phyloP scores from a whole-genome alignment of 257 asterid genomes.

The Solanum acaule region DNA sequence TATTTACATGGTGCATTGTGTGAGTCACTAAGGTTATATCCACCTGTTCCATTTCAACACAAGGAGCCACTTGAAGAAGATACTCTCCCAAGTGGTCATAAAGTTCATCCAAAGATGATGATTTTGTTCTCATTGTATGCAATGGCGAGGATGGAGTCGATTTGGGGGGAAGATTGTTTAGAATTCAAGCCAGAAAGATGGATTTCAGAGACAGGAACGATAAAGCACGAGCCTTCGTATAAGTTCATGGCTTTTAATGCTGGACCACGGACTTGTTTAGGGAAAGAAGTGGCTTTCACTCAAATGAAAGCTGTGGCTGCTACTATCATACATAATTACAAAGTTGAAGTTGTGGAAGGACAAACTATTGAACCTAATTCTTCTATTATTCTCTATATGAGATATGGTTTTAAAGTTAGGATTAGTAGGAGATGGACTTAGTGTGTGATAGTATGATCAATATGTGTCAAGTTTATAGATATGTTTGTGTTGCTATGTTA shows the following conservation, averaged over 20 bases:
- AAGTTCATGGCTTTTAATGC: constrained; percentile 44
- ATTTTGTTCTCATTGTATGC: constrained; percentile 29
- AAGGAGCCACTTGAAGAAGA: constrained; percentile 28
- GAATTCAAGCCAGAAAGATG: constrained; percentile 50
- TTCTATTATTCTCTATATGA: constrained; percentile 61
- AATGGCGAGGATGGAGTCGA: constrained; percentile 33
- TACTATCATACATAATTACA: constrained; percentile 41
- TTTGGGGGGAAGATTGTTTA: constrained; percentile 36
- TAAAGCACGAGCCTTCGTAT: constrained; percentile 41
- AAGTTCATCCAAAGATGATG: constrained; percentile 20
- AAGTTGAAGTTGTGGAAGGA: constrained; percentile 36
- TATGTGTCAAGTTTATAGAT: not conserved
- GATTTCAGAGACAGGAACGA: constrained; percentile 27
- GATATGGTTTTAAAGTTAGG: constrained; percentile 50
- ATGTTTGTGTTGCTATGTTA: not conserved
- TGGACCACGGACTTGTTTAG: constrained; percentile 48
- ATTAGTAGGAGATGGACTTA: constrained; percentile 36
- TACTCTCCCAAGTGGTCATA: constrained; percentile 32
- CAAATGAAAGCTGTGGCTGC: constrained; percentile 61
- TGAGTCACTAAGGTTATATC: constrained; percentile 36
- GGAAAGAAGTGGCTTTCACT: constrained; percentile 56
- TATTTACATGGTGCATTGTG: constrained; percentile 39
- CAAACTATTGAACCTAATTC: constrained; percentile 39
- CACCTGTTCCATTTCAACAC: constrained; percentile 43
- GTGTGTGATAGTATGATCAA: too few species aligned